Percentiles rank a stretch among this genome's conserved stretches.
phyloP scores from a whole-genome alignment of 2,329 filamentous ascomycete species.

The Trichoderma sp. region DNA sequence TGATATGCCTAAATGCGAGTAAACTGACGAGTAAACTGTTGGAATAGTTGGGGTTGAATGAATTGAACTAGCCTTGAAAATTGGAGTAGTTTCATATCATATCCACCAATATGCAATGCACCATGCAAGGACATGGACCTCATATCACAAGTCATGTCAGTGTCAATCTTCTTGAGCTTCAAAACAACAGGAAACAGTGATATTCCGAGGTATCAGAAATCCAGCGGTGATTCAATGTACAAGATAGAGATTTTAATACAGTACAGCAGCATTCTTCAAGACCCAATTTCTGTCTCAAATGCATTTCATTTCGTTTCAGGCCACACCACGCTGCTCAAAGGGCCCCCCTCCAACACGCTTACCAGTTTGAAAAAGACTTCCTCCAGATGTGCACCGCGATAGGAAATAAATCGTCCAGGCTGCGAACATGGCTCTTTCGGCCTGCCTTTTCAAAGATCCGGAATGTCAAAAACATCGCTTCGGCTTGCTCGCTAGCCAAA shows the following conservation, averaged over 20 bases:
- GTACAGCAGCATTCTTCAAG: slow-evolving; percentile 10
- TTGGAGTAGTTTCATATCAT: neutral
- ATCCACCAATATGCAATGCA: neutral
- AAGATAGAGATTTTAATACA: slow-evolving; percentile 8
- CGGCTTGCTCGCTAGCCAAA: slow-evolving; percentile 11
- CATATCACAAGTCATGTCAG: neutral
- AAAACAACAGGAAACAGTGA: neutral
- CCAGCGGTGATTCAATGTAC: slow-evolving; percentile 17
- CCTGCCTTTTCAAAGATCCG: neutral
- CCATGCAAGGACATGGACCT: neutral
- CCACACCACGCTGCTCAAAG: neutral
- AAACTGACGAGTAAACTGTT: neutral
- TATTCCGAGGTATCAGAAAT: slow-evolving; percentile 8
- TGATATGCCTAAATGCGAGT: neutral
- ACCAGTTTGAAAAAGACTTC: neutral
- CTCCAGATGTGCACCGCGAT: neutral
- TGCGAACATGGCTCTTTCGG: neutral
- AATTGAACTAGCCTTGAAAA: neutral
- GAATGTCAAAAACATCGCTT: slow-evolving; percentile 10
- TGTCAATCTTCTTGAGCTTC: neutral
- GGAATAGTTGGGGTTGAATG: neutral
- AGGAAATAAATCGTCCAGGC: neutral
- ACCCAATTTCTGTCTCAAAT: slow-evolving; percentile 9
- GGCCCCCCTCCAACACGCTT: neutral
- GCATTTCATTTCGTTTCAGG: neutral